A percentile compares a stretch with the other conserved stretches of the same genome.
phyloP scores from a whole-genome alignment of 768 basidiomycete species.

The Mrakia gelida region DNA sequence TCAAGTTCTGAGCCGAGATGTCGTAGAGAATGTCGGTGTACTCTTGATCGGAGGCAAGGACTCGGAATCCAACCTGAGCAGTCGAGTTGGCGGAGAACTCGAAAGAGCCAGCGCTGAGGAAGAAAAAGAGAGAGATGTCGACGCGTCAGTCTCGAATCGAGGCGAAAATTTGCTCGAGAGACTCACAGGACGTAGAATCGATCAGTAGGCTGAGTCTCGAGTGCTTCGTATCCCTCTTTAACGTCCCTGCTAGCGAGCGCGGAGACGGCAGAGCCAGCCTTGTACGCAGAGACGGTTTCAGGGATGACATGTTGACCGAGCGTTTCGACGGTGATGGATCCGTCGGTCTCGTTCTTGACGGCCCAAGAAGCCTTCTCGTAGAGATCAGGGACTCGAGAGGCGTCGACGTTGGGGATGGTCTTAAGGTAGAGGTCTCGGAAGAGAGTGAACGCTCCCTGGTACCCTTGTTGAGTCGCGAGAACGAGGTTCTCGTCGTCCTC shows the following conservation, averaged over 20 bases:
- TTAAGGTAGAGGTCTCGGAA: constrained; percentile 36
- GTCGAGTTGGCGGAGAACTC: constrained; percentile 29
- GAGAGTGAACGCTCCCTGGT: constrained; percentile 35
- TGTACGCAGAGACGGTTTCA: constrained; percentile 35
- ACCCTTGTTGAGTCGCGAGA: constrained; percentile 33
- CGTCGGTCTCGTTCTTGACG: constrained; percentile 35
- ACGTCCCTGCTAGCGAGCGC: background rate
- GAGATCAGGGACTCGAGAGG: constrained; percentile 16
- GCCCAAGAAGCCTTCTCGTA: constrained; percentile 32
- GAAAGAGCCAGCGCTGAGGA: constrained; percentile 25
- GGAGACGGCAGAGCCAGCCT: constrained; percentile 11
- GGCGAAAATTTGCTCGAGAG: background rate
- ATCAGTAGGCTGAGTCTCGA: constrained; percentile 32
- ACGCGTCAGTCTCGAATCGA: background rate
- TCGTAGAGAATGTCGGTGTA: constrained; percentile 37
- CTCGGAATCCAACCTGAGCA: constrained; percentile 33
- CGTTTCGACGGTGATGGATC: constrained; percentile 32
- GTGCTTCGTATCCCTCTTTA: constrained; percentile 22
- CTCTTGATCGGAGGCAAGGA: constrained; percentile 35
- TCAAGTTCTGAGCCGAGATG: constrained; percentile 29
- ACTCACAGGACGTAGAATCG: constrained; percentile 34
- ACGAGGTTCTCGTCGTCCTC: constrained; percentile 34
- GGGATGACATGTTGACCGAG: constrained; percentile 37
- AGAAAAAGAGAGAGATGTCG: background rate
- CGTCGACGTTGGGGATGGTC: constrained; percentile 21